phyloP scores from a whole-genome alignment of 768 basidiomycete species.

The Dacryopinax primogenitus region DNA sequence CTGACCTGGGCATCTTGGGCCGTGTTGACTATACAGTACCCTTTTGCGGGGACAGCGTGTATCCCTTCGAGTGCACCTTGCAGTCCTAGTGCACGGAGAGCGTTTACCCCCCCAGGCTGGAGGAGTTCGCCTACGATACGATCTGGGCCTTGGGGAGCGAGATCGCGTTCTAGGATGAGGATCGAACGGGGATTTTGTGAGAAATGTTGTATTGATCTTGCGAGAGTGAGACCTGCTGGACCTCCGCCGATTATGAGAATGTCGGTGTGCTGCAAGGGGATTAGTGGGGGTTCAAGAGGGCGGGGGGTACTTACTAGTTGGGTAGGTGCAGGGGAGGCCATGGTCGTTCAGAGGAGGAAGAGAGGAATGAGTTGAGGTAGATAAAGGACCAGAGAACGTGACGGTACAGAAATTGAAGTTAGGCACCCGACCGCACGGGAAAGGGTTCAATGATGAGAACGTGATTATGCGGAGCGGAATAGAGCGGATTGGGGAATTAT shows the following conservation, averaged over 20 bases:
- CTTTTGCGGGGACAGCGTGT: conserved; percentile 66
- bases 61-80: conserved; percentile 69
- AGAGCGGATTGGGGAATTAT: no score
- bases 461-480: not conserved
- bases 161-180: conserved; percentile 78
- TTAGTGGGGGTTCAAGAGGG: not conserved
- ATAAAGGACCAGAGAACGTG: not conserved
- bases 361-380: not conserved
- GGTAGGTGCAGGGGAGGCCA: not conserved
- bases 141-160: conserved; percentile 64
- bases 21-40: conserved; percentile 66
- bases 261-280: conserved; percentile 25
- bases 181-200: conserved; percentile 52
- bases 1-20: conserved; percentile 50
- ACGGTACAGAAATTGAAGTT: not conserved
- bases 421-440: not conserved
- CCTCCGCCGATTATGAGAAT: conserved; percentile 79
- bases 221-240: conserved; percentile 75
- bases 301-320: not conserved
- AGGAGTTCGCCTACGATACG: conserved; percentile 94
- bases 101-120: conserved; percentile 79
- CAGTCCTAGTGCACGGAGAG: conserved; percentile 66
- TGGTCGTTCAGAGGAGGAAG: not conserved
- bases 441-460: no score
- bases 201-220: conserved; percentile 57